Conservation (phyloP, 2,329 filamentous ascomycete genomes). For the Diplodia intermedia region DNA sequence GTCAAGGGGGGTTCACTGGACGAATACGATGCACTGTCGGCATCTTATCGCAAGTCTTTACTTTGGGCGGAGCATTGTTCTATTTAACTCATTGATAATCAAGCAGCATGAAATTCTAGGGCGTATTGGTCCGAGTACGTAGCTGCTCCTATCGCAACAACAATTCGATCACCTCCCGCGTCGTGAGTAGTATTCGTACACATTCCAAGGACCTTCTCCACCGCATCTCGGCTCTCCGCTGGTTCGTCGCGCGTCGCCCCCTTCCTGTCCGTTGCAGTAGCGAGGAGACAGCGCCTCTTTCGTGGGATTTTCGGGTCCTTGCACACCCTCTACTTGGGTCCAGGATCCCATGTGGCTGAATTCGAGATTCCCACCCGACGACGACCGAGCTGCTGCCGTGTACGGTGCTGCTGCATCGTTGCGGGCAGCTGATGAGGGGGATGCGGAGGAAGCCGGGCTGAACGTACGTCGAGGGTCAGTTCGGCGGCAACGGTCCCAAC, state of each 20-base stretch:
- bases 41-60: too few species aligned
- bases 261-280: not conserved
- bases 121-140: too few species aligned
- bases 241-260: not conserved
- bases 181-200: not conserved
- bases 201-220: not conserved
- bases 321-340: not conserved
- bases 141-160: too few species aligned
- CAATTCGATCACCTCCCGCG: not conserved
- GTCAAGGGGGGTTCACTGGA: too few species aligned
- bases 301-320: not conserved
- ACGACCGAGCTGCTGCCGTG: not conserved
- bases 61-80: too few species aligned
- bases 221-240: not conserved
- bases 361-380: not conserved
- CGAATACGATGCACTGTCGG: too few species aligned
- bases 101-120: not conserved
- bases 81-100: not conserved
- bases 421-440: not conserved
- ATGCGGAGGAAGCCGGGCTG: not conserved
- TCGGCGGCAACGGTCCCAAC: too few species aligned
- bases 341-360: constrained; percentile 4
- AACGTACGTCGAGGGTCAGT: not conserved
- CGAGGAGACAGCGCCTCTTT: not conserved
- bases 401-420: not conserved